A percentile compares a stretch with the other conserved stretches of the same genome.
phyloP scores from a whole-genome alignment of 2,329 filamentous ascomycete genomes.

The Bipolaris victoriae region DNA sequence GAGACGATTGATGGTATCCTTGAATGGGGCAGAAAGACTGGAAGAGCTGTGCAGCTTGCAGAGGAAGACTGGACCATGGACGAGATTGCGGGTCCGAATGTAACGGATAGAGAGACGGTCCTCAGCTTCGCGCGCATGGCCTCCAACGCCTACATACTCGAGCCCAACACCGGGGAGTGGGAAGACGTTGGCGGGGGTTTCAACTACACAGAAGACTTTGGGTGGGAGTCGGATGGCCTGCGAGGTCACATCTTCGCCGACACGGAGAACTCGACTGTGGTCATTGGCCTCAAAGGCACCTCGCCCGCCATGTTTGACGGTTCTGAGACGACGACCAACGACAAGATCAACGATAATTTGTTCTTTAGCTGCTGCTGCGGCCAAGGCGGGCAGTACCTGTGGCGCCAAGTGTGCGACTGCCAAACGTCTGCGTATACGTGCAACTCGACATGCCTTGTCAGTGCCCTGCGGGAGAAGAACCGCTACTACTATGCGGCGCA shows the following conservation, averaged over 20 bases:
- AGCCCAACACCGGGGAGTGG: slow-evolving; percentile 77
- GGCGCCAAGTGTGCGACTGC: slow-evolving; percentile 93
- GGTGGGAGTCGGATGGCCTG: slow-evolving; percentile 88
- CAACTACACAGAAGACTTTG: slow-evolving; percentile 88
- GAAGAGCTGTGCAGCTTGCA: slow-evolving; percentile 70
- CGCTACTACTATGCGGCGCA: slow-evolving; percentile 89
- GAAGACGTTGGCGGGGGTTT: slow-evolving; percentile 71
- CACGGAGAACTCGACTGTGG: slow-evolving; percentile 80
- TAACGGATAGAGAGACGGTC: slow-evolving; percentile 84
- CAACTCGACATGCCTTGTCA: slow-evolving; percentile 86
- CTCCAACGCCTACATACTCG: slow-evolving; percentile 83
- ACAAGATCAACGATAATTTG: slow-evolving; percentile 97
- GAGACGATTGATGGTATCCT: slow-evolving; percentile 80
- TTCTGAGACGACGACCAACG: slow-evolving; percentile 94
- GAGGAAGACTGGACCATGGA: slow-evolving; percentile 84
- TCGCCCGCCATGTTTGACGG: slow-evolving; percentile 90
- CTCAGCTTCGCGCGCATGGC: slow-evolving; percentile 87
- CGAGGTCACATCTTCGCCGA: slow-evolving; percentile 93
- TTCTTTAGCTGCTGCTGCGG: slow-evolving; percentile 98
- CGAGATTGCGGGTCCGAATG: slow-evolving; percentile 76
- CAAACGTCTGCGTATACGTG: slow-evolving; percentile 85
- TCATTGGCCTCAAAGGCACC: slow-evolving; percentile 93
- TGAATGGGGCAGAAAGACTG: slow-evolving; percentile 70
- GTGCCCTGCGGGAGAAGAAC: slow-evolving; percentile 79
- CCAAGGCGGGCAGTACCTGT: slow-evolving; percentile 87